A percentile compares a stretch with the other conserved stretches of the same genome.
Evolutionary conservation across 2,329 filamentous ascomycete species (phyloP).

Genomic region (Ophiocordyceps polyrhachis-furcata): DNA sequence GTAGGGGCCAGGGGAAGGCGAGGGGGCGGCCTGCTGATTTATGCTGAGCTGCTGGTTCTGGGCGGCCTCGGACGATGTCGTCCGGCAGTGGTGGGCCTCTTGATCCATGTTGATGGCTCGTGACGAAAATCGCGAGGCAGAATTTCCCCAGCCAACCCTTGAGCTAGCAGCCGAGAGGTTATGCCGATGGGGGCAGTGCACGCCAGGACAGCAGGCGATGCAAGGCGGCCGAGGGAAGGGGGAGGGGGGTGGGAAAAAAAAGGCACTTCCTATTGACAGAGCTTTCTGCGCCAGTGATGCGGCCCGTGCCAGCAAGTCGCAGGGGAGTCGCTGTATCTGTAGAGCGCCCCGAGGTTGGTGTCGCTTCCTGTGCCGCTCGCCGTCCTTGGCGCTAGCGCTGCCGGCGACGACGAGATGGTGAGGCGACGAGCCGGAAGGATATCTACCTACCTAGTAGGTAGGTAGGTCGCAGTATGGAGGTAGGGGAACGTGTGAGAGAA

Average conservation of each 20-base stretch:
- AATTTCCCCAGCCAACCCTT: constrained; percentile 24
- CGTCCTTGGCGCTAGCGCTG: background rate
- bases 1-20: constrained; percentile 40
- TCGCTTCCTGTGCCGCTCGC: background rate
- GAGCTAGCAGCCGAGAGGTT: constrained; percentile 19
- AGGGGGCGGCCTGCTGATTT: constrained; percentile 39
- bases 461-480: too few relatives aligned
- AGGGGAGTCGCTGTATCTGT: background rate
- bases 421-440: background rate
- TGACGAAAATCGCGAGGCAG: constrained; percentile 19
- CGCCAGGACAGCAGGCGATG: constrained; percentile 5
- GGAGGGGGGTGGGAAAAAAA: background rate
- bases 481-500: background rate
- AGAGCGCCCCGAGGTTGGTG: background rate
- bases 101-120: constrained; percentile 20
- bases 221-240: constrained; percentile 3
- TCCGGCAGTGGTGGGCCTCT: constrained; percentile 32
- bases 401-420: background rate
- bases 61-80: constrained; percentile 28
- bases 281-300: background rate
- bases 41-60: constrained; percentile 34
- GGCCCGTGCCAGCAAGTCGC: background rate
- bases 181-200: constrained; percentile 8
- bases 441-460: background rate
- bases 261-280: background rate